A percentile compares a stretch with the other conserved stretches of the same genome.
These are phyloP conservation scores for Hypoxylon sp. DNA, from an alignment of 2,329 filamentous ascomycete species.

Conservation along the genomic window DNA sequence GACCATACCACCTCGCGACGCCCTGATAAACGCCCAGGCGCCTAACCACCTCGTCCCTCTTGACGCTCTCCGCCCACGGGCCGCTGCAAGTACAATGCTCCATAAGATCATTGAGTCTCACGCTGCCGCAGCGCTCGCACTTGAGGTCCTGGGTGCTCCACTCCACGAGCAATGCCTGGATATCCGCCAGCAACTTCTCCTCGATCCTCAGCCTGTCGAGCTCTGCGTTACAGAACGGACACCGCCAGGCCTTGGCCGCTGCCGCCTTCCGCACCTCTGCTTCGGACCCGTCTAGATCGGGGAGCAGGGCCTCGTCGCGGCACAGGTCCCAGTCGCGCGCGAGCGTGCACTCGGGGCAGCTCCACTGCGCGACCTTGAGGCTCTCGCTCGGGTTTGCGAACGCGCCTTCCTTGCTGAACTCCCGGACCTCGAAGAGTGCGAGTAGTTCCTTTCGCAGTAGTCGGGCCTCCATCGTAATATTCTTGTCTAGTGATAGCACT, in stretches of 20 bases:
- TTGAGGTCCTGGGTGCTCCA: constrained; percentile 94
- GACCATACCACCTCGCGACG: constrained; percentile 83
- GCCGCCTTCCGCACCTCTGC: constrained; percentile 45
- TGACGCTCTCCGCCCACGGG: constrained; percentile 81
- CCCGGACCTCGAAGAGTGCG: constrained; percentile 90
- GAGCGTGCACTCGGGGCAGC: constrained; percentile 92
- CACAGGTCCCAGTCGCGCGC: constrained; percentile 92
- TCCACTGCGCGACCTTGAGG: constrained; percentile 80
- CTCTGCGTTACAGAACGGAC: constrained; percentile 79
- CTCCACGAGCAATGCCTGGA: constrained; percentile 80
- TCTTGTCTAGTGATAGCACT: constrained; percentile 90
- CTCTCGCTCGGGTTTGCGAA: constrained; percentile 88
- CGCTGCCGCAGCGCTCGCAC: constrained; percentile 78
- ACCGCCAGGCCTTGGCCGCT: constrained; percentile 75
- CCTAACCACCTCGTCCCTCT: constrained; percentile 74
- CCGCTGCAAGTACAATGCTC: constrained; percentile 96
- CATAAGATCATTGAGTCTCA: constrained; percentile 93
- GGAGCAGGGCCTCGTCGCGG: constrained; percentile 85
- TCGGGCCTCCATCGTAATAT: constrained; percentile 88
- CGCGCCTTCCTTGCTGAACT: constrained; percentile 89
- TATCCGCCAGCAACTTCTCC: constrained; percentile 82
- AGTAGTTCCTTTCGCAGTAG: constrained; percentile 91
- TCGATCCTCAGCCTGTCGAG: constrained; percentile 87
- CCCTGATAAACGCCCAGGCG: constrained; percentile 78
- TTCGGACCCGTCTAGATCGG: constrained; percentile 57